Percentiles rank a stretch among this genome's conserved stretches.
Conservation (phyloP, 441 rosid species). For the Euphorbia celastroides region DNA sequence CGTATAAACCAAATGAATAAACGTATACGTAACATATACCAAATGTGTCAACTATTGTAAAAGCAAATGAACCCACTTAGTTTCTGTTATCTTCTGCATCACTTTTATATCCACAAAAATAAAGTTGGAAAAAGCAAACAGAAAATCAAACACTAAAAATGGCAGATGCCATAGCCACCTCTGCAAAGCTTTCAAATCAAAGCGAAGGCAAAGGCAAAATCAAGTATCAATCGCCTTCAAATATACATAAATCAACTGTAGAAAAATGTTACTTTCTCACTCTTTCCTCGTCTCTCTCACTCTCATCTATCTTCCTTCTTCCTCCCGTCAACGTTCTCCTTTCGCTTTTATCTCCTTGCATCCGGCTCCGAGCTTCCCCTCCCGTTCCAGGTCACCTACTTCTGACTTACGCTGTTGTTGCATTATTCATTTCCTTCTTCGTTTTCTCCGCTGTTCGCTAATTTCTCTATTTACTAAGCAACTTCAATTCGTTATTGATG, state of each 20-base stretch:
- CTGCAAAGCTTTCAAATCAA: neutral
- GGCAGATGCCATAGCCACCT: neutral
- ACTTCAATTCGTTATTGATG: neutral
- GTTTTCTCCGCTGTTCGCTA: neutral
- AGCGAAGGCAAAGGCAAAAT: neutral
- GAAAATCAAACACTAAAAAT: neutral
- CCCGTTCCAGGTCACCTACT: slow-evolving; percentile 1
- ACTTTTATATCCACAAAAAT: neutral
- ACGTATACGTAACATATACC: too few species aligned
- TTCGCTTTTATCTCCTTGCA: neutral
- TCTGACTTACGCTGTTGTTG: slow-evolving; percentile 7
- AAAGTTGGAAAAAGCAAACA: neutral
- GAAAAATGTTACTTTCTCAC: neutral
- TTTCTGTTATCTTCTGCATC: neutral
- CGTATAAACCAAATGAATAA: too few species aligned
- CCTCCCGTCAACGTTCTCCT: neutral
- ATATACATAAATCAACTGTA: neutral
- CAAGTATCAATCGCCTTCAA: neutral
- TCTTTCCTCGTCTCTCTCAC: neutral
- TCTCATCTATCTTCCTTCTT: neutral
- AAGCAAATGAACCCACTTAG: too few species aligned
- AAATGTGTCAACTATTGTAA: too few species aligned
- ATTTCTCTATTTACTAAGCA: neutral
- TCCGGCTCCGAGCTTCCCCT: neutral
- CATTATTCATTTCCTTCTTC: neutral